Evolutionary conservation across 805 yeast genomes (phyloP).

Genomic region (Ogataea pignaliae): DNA sequence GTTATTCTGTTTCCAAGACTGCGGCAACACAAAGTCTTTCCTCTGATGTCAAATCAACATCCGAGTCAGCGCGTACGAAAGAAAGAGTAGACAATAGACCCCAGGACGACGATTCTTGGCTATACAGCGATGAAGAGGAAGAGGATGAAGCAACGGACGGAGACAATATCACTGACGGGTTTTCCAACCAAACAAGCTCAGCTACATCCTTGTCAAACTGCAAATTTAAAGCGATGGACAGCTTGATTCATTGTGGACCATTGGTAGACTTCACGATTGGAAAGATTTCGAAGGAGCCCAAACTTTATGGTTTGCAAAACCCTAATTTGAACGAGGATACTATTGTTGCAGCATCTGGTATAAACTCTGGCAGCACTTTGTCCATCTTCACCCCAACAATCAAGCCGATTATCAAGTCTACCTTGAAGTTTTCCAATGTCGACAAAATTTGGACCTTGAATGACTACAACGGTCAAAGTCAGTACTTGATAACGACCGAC

Average conservation of each 20-base stretch:
- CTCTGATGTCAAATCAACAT: slow-evolving; percentile 6
- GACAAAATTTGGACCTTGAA: slow-evolving; percentile 71
- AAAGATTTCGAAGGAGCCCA: slow-evolving; percentile 46
- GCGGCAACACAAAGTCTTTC: slow-evolving; percentile 3
- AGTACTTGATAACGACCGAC: slow-evolving; percentile 71
- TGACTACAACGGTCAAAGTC: slow-evolving; percentile 33
- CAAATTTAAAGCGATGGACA: slow-evolving; percentile 47
- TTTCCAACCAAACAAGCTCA: neutral
- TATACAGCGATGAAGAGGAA: slow-evolving; percentile 33
- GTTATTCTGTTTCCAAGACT: too few species aligned
- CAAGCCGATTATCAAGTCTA: slow-evolving; percentile 62
- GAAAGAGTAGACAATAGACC: neutral
- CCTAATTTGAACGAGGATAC: slow-evolving; percentile 66
- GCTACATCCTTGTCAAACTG: slow-evolving; percentile 16
- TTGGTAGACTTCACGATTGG: slow-evolving; percentile 66
- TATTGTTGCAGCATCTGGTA: slow-evolving; percentile 67
- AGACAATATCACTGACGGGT: neutral
- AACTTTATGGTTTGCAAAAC: slow-evolving; percentile 58
- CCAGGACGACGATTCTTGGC: slow-evolving; percentile 43
- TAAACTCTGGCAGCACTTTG: slow-evolving; percentile 48
- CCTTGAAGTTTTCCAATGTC: slow-evolving; percentile 67
- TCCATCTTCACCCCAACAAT: slow-evolving; percentile 64
- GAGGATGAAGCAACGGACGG: slow-evolving; percentile 7
- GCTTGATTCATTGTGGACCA: slow-evolving; percentile 67
- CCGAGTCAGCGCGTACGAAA: slow-evolving; percentile 20